A percentile compares a stretch with the other conserved stretches of the same genome.
Conservation (phyloP, 495 filamentous ascomycete species). For the Cenococcum geophilum region DNA sequence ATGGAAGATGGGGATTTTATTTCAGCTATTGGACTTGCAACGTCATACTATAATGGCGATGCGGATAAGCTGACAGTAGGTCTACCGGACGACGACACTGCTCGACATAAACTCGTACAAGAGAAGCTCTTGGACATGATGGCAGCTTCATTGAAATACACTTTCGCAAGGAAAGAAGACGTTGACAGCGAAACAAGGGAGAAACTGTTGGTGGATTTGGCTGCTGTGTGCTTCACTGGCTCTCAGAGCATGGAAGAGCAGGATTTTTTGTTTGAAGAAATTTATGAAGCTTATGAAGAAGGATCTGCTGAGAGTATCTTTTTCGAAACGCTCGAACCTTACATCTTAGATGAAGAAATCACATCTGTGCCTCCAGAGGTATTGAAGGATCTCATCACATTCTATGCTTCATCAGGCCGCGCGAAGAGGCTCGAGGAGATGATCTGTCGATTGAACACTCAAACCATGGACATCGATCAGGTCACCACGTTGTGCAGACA, state of each 20-base stretch:
- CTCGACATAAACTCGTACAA: conserved; percentile 74
- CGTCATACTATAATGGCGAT: conserved; percentile 82
- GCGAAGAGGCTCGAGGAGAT: conserved; percentile 84
- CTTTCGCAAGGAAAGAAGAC: conserved; percentile 48
- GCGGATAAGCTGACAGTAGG: conserved; percentile 89
- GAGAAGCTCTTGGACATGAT: conserved; percentile 93
- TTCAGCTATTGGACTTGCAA: conserved; percentile 81
- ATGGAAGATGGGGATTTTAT: conserved; percentile 96
- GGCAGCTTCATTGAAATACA: conserved; percentile 84
- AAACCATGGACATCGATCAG: conserved; percentile 90
- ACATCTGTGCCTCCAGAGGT: conserved; percentile 71
- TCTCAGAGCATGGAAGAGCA: conserved; percentile 67
- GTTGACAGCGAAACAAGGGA: conserved; percentile 37
- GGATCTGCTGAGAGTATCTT: conserved; percentile 66
- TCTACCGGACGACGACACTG: conserved; percentile 72
- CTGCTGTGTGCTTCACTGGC: conserved; percentile 73
- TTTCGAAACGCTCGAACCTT: conserved; percentile 77
- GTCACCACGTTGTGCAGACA: conserved; percentile 84
- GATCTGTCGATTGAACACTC: conserved; percentile 84
- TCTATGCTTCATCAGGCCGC: conserved; percentile 66
- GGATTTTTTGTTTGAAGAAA: conserved; percentile 84
- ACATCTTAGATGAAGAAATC: conserved; percentile 73
- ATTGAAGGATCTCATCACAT: conserved; percentile 75
- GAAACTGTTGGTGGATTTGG: conserved; percentile 53
- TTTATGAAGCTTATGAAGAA: conserved; percentile 85